Percentiles rank a stretch among this genome's conserved stretches.
Conservation (phyloP, 257 asterid genomes). For the Capsicum pubescens region DNA sequence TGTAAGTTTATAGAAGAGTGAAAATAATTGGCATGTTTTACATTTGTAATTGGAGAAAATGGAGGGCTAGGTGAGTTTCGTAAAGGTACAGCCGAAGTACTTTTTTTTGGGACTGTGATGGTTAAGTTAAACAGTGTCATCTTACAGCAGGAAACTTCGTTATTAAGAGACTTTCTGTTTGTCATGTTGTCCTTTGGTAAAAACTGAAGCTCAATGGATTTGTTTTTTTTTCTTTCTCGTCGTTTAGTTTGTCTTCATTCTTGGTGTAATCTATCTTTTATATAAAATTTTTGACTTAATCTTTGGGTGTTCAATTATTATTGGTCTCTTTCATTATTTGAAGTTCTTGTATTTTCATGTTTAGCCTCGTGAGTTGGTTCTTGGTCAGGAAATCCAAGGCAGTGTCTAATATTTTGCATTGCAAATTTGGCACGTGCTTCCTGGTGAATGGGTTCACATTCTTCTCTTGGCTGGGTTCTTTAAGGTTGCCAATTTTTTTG, state of each 20-base stretch:
- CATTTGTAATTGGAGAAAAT: conserved; percentile 14
- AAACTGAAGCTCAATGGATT: not conserved
- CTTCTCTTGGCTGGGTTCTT: not conserved
- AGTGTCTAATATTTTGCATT: not conserved
- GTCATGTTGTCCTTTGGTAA: not conserved
- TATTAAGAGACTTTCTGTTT: not conserved
- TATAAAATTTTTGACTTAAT: not conserved
- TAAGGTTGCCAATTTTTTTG: not conserved
- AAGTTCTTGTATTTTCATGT: not conserved
- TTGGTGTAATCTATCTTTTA: not conserved
- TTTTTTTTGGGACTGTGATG: not conserved
- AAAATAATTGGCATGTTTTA: not conserved
- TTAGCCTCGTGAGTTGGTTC: not conserved
- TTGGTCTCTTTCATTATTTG: conserved; percentile 11
- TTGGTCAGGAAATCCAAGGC: not conserved
- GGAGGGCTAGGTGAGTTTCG: not conserved
- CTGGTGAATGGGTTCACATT: not conserved
- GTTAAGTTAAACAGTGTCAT: not conserved
- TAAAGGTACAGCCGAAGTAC: not conserved
- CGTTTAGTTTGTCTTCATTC: not conserved
- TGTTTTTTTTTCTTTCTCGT: not conserved
- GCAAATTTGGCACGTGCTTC: not conserved
- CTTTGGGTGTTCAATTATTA: conserved; percentile 7
- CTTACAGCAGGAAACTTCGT: not conserved
- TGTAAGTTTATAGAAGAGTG: not conserved